Conservation (phyloP, 2,329 filamentous ascomycete species). For the Talaromyces pinophilus region DNA sequence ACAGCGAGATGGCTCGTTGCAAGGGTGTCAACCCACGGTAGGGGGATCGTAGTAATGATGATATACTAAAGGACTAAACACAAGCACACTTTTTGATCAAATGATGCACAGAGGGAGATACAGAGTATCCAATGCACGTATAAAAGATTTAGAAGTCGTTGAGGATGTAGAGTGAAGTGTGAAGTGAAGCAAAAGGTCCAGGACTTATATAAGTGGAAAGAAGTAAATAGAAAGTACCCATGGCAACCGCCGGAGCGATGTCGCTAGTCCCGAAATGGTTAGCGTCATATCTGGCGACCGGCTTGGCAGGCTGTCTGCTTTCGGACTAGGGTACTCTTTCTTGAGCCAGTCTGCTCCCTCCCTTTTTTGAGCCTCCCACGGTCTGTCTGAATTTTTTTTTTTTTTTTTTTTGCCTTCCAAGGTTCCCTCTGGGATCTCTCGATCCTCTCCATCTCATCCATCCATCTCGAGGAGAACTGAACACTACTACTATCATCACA, state of each 20-base stretch:
- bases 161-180: conserved; percentile 27
- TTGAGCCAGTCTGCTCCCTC: conserved; percentile 20
- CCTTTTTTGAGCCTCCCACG: conserved; percentile 52
- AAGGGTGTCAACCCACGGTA: neutral
- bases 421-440: neutral
- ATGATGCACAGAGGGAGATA: conserved; percentile 32
- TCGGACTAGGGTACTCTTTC: neutral
- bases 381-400: neutral
- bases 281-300: conserved; percentile 29
- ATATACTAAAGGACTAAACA: conserved; percentile 30
- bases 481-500: neutral
- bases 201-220: conserved; percentile 22
- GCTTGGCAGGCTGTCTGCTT: neutral
- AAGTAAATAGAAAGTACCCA: conserved; percentile 44
- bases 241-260: conserved; percentile 38
- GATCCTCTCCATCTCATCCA: neutral
- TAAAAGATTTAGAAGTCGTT: conserved; percentile 30
- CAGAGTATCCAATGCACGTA: conserved; percentile 36
- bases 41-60: conserved; percentile 38
- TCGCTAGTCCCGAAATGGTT: conserved; percentile 40
- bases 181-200: conserved; percentile 22
- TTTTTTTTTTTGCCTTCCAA: neutral
- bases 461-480: neutral
- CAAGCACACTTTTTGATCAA: conserved; percentile 11
- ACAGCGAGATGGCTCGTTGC: neutral